Base-by-base conservation (phyloP, 2,329 filamentous ascomycete species). In the Beauveria australis region DNA sequence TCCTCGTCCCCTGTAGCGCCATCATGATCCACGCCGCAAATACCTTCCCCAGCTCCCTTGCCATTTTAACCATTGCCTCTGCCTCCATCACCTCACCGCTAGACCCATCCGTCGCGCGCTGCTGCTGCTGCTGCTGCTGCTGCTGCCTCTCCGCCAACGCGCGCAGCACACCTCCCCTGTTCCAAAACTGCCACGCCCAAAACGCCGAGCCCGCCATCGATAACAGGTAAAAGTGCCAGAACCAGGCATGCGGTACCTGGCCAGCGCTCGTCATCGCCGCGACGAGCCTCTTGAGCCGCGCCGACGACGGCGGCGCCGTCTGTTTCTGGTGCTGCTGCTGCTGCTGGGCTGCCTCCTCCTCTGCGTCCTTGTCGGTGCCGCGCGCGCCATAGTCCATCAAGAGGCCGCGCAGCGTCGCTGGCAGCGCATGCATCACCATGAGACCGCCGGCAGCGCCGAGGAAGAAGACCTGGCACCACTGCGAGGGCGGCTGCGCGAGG, bases 231-330 rank as follows among this genome's bases (percentile, higher is more conserved):
- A 96, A 97, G 67, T 94, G 89, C 48, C 81, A 82, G 73, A 97
- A 97, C 86, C 90, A 97, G 63, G 82, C 82, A 75, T 97, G 94
- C 24, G 93, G 92, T 41, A 97, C 88, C 70, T 84, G 83, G 65
- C 75, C 74, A 55, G 65, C 65, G 47, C 68, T 63, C 24, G 69
- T 66, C 37, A 76, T 47, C 57, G 66, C 66, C 57, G 68, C 66
- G 46, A 78, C 59, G 33, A 74, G 46, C 5, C 61, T 65, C 54
- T 70, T 60, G 22, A 76, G 55, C 26, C 59, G 37, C 51, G 33
- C 12, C 14, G 48, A 24, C 12, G 5, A 52, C 51, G 30, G 12
- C 14, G 48, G 26, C 12, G 5, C 52, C 30, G 62, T 43, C 24
- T 60, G 48, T 30, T 33, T 52, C 56, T 37, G 30, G 37, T 63